Percentiles rank a stretch among this genome's conserved stretches.
These are phyloP conservation scores for Lodderomyces parapsilosis DNA, from an alignment of 1,139 yeast species.

Conservation along the genomic window DNA sequence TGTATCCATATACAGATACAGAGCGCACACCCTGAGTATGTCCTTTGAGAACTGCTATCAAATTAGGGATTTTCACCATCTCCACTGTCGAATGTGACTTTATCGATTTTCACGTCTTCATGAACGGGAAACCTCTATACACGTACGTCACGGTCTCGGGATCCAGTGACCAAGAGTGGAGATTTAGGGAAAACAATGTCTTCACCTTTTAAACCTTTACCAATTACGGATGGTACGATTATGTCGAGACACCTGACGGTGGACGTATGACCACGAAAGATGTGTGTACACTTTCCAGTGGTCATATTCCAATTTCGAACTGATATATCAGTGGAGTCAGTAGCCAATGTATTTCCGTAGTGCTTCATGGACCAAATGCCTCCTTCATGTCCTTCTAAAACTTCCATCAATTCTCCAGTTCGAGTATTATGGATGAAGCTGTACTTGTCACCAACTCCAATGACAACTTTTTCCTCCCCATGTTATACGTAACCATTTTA, in stretches of 20 bases:
- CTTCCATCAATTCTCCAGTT: conserved; percentile 67
- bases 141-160: conserved; percentile 84
- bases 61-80: conserved; percentile 63
- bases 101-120: conserved; percentile 35
- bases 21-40: conserved; percentile 88
- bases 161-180: conserved; percentile 81
- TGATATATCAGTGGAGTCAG: conserved; percentile 90
- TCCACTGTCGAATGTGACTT: conserved; percentile 39
- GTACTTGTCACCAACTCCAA: conserved; percentile 87
- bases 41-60: conserved; percentile 73
- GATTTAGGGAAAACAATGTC: conserved; percentile 61
- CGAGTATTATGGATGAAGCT: conserved; percentile 79
- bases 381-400: conserved; percentile 87
- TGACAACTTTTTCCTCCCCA: conserved; percentile 85
- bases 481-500: conserved; percentile 90
- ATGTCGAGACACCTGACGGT: conserved; percentile 91
- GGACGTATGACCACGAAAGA: conserved; percentile 87
- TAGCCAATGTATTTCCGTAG: conserved; percentile 76
- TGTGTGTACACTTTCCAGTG: conserved; percentile 76
- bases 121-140: conserved; percentile 65
- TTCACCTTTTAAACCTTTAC: conserved; percentile 59
- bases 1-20: conserved; percentile 84
- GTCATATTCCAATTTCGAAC: conserved; percentile 85
- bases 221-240: conserved; percentile 62
- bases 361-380: conserved; percentile 99